A percentile compares a stretch with the other conserved stretches of the same genome.
Evolutionary conservation across 2,329 filamentous ascomycete genomes (phyloP).

Genomic region (Cytospora piceae): DNA sequence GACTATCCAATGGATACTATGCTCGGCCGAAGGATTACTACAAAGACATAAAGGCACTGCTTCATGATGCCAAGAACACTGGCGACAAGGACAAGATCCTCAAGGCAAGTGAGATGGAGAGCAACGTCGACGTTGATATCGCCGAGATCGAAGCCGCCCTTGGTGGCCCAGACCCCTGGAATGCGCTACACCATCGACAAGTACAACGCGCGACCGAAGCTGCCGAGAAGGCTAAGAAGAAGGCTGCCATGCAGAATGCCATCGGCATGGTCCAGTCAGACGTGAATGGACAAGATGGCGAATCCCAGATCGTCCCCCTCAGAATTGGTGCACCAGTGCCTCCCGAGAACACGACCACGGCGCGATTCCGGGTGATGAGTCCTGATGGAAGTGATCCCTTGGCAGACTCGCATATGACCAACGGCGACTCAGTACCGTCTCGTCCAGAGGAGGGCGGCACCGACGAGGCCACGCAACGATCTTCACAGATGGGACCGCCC

Average conservation of each 20-base stretch:
- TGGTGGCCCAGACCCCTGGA: conserved; percentile 62
- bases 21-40: conserved; percentile 88
- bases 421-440: conserved; percentile 58
- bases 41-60: conserved; percentile 81
- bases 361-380: conserved; percentile 61
- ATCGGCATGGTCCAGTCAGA: conserved; percentile 56
- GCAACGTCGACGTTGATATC: conserved; percentile 94
- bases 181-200: conserved; percentile 77
- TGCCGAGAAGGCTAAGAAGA: conserved; percentile 66
- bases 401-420: conserved; percentile 64
- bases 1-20: conserved; percentile 96
- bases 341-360: conserved; percentile 51
- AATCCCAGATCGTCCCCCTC: conserved; percentile 57
- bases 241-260: conserved; percentile 61
- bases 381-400: conserved; percentile 41
- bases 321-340: conserved; percentile 68
- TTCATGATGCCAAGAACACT: conserved; percentile 79
- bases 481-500: conserved; percentile 58
- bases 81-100: conserved; percentile 83
- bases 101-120: conserved; percentile 87
- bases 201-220: conserved; percentile 63
- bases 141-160: conserved; percentile 64
- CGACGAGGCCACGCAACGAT: conserved; percentile 51
- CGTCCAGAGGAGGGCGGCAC: conserved; percentile 59
- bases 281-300: conserved; percentile 55